These are phyloP conservation scores for Solanum rostratum DNA, from an alignment of 257 asterid genomes.

Conservation along the genomic window DNA sequence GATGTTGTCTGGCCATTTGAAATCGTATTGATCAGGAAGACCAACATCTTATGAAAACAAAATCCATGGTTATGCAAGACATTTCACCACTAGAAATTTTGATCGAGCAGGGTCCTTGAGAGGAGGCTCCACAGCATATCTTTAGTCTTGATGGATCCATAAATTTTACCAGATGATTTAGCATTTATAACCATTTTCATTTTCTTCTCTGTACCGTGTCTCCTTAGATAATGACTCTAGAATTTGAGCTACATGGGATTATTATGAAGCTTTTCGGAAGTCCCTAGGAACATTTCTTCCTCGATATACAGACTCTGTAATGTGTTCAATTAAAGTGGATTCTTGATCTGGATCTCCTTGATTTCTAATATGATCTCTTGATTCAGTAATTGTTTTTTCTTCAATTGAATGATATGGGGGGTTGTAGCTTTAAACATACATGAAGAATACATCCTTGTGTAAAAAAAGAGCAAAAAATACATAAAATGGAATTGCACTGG, in stretches of 20 bases:
- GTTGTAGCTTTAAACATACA: background rate
- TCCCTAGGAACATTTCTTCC: background rate
- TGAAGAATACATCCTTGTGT: background rate
- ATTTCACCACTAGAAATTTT: conserved; percentile 6
- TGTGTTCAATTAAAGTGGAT: background rate
- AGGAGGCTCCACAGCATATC: background rate
- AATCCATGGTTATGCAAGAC: conserved; percentile 2
- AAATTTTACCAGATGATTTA: background rate
- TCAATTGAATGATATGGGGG: background rate
- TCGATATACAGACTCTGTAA: background rate
- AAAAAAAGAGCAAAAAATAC: background rate
- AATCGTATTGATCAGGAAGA: background rate
- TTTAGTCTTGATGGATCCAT: background rate
- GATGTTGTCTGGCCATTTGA: background rate
- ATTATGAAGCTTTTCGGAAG: background rate
- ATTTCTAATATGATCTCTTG: background rate
- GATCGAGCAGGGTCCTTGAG: conserved; percentile 1
- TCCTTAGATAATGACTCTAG: background rate
- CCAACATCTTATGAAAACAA: background rate
- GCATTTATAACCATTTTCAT: background rate
- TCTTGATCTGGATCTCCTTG: background rate
- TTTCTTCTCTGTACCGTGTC: background rate
- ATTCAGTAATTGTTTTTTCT: background rate
- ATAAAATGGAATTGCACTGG: background rate
- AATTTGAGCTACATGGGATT: background rate